These are phyloP conservation scores for Vaccinium vitisidaea DNA, from an alignment of 148 eudicot genomes.

Conservation along the genomic window DNA sequence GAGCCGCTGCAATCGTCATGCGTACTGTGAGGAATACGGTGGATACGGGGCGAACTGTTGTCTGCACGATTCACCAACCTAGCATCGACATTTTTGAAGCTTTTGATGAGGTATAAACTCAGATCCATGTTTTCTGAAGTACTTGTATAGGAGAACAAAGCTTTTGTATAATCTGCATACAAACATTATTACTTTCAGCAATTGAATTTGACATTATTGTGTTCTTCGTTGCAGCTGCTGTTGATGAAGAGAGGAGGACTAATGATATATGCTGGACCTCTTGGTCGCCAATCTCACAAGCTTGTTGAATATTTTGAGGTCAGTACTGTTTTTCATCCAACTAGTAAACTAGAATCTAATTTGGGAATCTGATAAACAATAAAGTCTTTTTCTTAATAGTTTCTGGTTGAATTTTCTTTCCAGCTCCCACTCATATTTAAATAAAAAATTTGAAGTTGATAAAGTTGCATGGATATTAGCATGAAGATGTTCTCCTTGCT, in stretches of 20 bases:
- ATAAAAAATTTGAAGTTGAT: background rate
- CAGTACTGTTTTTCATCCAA: constrained; percentile 6
- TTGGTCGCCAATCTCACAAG: constrained; percentile 37
- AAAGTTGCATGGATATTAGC: background rate
- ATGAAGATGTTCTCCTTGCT: background rate
- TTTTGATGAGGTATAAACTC: constrained; percentile 41
- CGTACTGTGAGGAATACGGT: constrained; percentile 5
- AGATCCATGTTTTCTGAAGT: background rate
- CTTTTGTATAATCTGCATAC: background rate
- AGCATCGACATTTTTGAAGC: constrained; percentile 48
- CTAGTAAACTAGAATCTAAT: background rate
- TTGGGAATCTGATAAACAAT: no score
- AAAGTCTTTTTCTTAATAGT: no score
- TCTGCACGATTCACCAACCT: constrained; percentile 41
- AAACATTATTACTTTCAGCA: background rate
- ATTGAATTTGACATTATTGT: background rate
- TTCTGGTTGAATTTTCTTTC: no score
- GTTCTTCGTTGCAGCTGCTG: constrained; percentile 31
- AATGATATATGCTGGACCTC: constrained; percentile 46
- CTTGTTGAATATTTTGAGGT: constrained; percentile 48
- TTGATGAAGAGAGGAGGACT: constrained; percentile 59
- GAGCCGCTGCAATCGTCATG: constrained; percentile 32
- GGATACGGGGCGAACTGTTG: constrained; percentile 14
- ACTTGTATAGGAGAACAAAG: background rate
- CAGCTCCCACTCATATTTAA: background rate